phyloP scores from a whole-genome alignment of 352 stramenopile species.

The Globisporangium lucens region DNA sequence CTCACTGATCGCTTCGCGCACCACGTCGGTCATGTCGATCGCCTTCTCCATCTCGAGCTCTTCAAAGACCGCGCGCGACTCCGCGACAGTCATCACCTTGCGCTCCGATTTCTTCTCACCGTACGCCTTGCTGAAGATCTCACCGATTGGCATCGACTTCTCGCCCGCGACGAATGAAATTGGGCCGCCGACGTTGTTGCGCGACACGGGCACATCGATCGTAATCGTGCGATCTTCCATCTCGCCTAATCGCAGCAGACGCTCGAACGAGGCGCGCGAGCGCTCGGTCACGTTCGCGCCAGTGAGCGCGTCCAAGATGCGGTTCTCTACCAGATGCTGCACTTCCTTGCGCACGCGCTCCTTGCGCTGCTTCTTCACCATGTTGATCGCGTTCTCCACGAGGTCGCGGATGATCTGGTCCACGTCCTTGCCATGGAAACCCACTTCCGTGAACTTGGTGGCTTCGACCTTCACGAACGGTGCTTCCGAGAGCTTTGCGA shows the following conservation, averaged over 20 bases:
- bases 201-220: conserved; percentile 63
- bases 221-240: conserved; percentile 82
- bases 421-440: conserved; percentile 98
- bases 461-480: conserved; percentile 98
- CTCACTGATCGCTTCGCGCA: conserved; percentile 81
- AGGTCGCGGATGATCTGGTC: conserved; percentile 99
- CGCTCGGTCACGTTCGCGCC: conserved; percentile 82
- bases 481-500: conserved; percentile 96
- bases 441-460: conserved; percentile 99
- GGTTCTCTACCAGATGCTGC: conserved; percentile 91
- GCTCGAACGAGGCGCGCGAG: conserved; percentile 90
- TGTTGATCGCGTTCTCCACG: conserved; percentile 96
- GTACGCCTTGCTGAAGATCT: conserved; percentile 73
- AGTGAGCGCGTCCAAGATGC: conserved; percentile 94
- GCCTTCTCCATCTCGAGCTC: conserved; percentile 96
- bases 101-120: conserved; percentile 86
- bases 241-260: conserved; percentile 85
- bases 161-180: conserved; percentile 74
- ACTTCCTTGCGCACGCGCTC: conserved; percentile 93
- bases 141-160: conserved; percentile 66
- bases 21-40: conserved; percentile 88
- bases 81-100: conserved; percentile 93
- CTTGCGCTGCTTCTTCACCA: conserved; percentile 95
- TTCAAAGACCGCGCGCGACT: conserved; percentile 93
- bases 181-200: conserved; percentile 41